phyloP scores from a whole-genome alignment of 2,329 filamentous ascomycete genomes.

The Calonectria montana region DNA sequence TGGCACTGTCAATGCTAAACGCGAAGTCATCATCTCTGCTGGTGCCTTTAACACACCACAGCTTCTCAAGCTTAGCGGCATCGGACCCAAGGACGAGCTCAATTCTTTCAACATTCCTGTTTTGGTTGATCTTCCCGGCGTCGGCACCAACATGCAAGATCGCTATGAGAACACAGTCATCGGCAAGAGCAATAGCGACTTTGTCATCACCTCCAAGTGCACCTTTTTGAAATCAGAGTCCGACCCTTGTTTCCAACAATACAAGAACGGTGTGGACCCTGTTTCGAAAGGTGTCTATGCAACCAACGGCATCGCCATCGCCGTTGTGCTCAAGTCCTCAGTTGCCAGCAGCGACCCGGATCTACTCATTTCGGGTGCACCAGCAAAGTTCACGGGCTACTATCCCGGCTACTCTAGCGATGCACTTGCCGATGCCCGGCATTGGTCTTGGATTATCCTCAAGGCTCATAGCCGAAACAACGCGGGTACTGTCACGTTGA shows the following conservation, averaged over 20 bases:
- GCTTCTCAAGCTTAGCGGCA: slow-evolving; percentile 62
- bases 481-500: background rate
- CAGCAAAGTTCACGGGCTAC: slow-evolving; percentile 67
- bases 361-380: slow-evolving; percentile 65
- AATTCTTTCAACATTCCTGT: slow-evolving; percentile 54
- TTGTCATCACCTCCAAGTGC: slow-evolving; percentile 44
- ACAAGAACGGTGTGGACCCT: slow-evolving; percentile 43
- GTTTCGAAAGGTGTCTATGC: slow-evolving; percentile 45
- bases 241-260: slow-evolving; percentile 53
- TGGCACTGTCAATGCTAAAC: slow-evolving; percentile 51
- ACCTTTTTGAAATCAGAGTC: slow-evolving; percentile 44
- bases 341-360: slow-evolving; percentile 57
- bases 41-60: slow-evolving; percentile 67
- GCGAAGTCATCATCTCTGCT: slow-evolving; percentile 62
- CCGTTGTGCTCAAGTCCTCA: slow-evolving; percentile 53
- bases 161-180: slow-evolving; percentile 58
- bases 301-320: slow-evolving; percentile 64
- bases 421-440: slow-evolving; percentile 55
- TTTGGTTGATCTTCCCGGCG: slow-evolving; percentile 65
- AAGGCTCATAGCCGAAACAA: slow-evolving; percentile 54
- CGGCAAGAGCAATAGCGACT: slow-evolving; percentile 40
- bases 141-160: slow-evolving; percentile 71
- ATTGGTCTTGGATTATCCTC: slow-evolving; percentile 58
- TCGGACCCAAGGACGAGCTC: slow-evolving; percentile 56
- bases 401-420: slow-evolving; percentile 65